Base-by-base conservation (phyloP, 352 stramenopile species). In the Detonula confervacea region DNA sequence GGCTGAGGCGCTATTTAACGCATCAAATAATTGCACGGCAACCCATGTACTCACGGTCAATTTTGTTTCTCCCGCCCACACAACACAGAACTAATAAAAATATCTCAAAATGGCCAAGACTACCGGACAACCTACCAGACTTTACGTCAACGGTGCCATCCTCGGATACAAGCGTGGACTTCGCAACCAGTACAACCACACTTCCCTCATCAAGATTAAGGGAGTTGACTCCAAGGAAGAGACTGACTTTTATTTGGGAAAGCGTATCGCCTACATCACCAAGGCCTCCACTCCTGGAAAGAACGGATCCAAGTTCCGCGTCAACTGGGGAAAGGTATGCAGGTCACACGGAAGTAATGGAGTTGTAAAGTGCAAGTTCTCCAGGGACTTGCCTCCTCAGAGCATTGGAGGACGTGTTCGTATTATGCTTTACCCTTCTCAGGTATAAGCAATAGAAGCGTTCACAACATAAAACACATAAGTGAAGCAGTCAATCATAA, bases 261-360 rank as follows among this genome's bases (percentile, higher is more conserved):
- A 99, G 96, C 97, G 97, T 81, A 95, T 99, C 80, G 98, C 97
- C 44, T 99, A 99, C 95, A 98, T 99, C 87, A 99, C 99, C 95
- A 99, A 99, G 95, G 90, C 80, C 9, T 82, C 66, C 6, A 83
- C 70, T 22, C 47, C 59, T 30, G 78, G 79, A 35, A 96, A 97
- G 82, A 86, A 97, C 87, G 96, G 95, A 90, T 96, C 95, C 68
- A 98, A 99, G 91, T 99, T 98, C 94, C 95, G 97, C 82, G 96
- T 98, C 72, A 98, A 99, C 79, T 99, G 98, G 97, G 98, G 98
- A 86, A 98, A 98, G 90, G 96, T 99, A 51, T 96, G 90, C 82
- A 95, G 97, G 66, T 90, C 95, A 60, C 98, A 99, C 90, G 98
- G 98, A 87, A 98, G 95, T 90, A 99, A 98, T 90, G 98, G 98